Percentiles rank a stretch among this genome's conserved stretches.
These are phyloP conservation scores for Ophidiomyces ophidiicola DNA, from an alignment of 2,329 filamentous ascomycete genomes.

Conservation along the genomic window DNA sequence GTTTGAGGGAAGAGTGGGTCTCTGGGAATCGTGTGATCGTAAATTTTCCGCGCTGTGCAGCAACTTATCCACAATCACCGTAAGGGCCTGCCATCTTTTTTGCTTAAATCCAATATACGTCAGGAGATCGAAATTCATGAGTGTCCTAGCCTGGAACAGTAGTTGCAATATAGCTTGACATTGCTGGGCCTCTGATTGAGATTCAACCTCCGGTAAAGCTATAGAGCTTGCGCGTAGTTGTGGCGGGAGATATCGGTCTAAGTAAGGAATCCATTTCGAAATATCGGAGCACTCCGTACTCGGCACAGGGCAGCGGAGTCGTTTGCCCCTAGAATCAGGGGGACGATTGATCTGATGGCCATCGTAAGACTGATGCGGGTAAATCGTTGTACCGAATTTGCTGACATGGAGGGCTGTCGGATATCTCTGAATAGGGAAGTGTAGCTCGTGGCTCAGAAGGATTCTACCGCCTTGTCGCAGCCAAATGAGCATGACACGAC, in stretches of 20 bases:
- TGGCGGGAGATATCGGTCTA: conserved; percentile 27
- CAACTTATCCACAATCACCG: conserved; percentile 29
- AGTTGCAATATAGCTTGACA: conserved; percentile 24
- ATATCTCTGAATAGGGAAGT: conserved; percentile 3
- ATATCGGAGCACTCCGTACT: conserved; percentile 18
- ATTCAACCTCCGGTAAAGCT: conserved; percentile 2
- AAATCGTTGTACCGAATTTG: not conserved
- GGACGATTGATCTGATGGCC: conserved; percentile 1
- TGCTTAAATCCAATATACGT: conserved; percentile 29
- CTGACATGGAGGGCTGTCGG: not conserved
- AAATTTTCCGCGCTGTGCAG: conserved; percentile 28
- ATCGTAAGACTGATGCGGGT: not conserved
- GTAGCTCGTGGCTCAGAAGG: conserved; percentile 10
- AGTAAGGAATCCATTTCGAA: conserved; percentile 25
- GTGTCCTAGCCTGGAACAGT: conserved; percentile 22
- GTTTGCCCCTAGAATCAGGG: conserved; percentile 6
- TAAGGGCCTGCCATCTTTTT: conserved; percentile 31
- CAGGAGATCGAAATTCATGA: conserved; percentile 27
- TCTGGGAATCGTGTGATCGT: conserved; percentile 12
- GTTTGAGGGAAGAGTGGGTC: conserved; percentile 20
- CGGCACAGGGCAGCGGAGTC: conserved; percentile 16
- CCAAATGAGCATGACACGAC: conserved; percentile 35
- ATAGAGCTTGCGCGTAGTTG: conserved; percentile 9
- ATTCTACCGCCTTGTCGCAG: conserved; percentile 24
- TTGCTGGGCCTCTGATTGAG: conserved; percentile 17